Conservation (phyloP, 2,329 filamentous ascomycete species). For the Nakataea oryzae region DNA sequence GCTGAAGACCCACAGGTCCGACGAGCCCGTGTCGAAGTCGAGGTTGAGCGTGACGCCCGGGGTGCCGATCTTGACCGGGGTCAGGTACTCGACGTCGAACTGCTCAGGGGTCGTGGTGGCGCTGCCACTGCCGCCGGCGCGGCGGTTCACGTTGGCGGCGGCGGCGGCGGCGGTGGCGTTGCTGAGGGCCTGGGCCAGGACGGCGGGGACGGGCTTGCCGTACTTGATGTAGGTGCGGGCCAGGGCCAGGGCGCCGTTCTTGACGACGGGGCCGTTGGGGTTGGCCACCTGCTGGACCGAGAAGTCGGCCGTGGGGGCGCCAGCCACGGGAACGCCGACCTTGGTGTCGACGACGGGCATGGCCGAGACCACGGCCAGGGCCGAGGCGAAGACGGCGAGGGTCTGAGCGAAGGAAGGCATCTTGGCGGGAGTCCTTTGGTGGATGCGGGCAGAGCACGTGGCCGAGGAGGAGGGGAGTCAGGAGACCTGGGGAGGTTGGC, state of each 20-base stretch:
- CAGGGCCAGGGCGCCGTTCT: conserved; percentile 21
- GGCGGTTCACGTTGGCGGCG: conserved; percentile 10
- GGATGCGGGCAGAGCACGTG: too few relatives aligned
- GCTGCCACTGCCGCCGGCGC: conserved; percentile 14
- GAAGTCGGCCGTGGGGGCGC: conserved; percentile 8
- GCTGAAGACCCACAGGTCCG: conserved; percentile 25
- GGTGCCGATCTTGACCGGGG: conserved; percentile 28
- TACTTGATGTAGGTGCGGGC: conserved; percentile 27
- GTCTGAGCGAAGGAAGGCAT: conserved; percentile 7
- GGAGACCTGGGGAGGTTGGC: neutral
- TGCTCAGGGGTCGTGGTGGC: conserved; percentile 15
- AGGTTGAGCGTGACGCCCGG: conserved; percentile 17
- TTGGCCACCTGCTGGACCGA: conserved; percentile 26
- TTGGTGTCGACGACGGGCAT: conserved; percentile 3
- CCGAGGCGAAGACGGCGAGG: conserved; percentile 4
- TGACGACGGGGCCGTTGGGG: conserved; percentile 17
- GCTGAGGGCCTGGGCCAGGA: conserved; percentile 16
- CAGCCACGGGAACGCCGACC: neutral
- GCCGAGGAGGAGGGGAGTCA: neutral
- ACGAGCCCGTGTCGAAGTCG: conserved; percentile 21
- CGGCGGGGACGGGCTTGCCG: conserved; percentile 19
- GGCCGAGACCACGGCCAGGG: conserved; percentile 4
- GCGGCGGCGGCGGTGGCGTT: conserved; percentile 7
- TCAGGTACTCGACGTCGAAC: conserved; percentile 25
- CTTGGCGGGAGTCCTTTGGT: neutral